These are phyloP conservation scores for Penicillium sp. DNA, from an alignment of 2,329 filamentous ascomycete genomes.

Conservation along the genomic window DNA sequence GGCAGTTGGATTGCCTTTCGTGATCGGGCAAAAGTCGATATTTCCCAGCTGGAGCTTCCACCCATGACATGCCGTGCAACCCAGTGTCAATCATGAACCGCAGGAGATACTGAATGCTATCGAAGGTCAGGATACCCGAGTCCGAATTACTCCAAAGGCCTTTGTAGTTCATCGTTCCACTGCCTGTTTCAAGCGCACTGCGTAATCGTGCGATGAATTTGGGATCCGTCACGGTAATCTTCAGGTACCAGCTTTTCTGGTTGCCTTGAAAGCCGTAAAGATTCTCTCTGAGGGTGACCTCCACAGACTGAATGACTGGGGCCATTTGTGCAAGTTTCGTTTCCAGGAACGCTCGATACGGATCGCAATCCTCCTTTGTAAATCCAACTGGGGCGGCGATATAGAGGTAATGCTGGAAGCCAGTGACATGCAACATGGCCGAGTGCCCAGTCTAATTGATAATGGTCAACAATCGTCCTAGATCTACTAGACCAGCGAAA, in stretches of 20 bases:
- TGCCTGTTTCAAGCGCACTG: slow-evolving; percentile 63
- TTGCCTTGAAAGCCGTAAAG: slow-evolving; percentile 95
- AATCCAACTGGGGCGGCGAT: slow-evolving; percentile 82
- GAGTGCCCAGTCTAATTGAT: slow-evolving; percentile 64
- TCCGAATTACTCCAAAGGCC: slow-evolving; percentile 71
- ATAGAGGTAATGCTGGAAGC: slow-evolving; percentile 95
- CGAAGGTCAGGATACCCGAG: slow-evolving; percentile 78
- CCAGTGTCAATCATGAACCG: slow-evolving; percentile 98
- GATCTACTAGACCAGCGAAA: background rate
- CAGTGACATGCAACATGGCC: slow-evolving; percentile 87
- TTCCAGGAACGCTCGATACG: slow-evolving; percentile 77
- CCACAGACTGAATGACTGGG: slow-evolving; percentile 70
- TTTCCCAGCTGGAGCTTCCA: slow-evolving; percentile 69
- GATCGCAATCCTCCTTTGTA: slow-evolving; percentile 66
- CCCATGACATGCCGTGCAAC: slow-evolving; percentile 95
- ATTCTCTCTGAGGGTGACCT: slow-evolving; percentile 79
- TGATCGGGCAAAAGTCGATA: slow-evolving; percentile 64
- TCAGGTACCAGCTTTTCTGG: slow-evolving; percentile 82
- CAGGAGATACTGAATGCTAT: slow-evolving; percentile 90
- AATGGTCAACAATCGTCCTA: slow-evolving; percentile 8
- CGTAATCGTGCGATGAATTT: slow-evolving; percentile 75
- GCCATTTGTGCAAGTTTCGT: slow-evolving; percentile 67
- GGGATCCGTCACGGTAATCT: slow-evolving; percentile 86
- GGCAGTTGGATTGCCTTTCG: slow-evolving; percentile 80
- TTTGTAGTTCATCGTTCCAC: slow-evolving; percentile 71